Evolutionary conservation across 2,329 filamentous ascomycete species (phyloP).

Genomic region (Penicillium rolfsii): DNA sequence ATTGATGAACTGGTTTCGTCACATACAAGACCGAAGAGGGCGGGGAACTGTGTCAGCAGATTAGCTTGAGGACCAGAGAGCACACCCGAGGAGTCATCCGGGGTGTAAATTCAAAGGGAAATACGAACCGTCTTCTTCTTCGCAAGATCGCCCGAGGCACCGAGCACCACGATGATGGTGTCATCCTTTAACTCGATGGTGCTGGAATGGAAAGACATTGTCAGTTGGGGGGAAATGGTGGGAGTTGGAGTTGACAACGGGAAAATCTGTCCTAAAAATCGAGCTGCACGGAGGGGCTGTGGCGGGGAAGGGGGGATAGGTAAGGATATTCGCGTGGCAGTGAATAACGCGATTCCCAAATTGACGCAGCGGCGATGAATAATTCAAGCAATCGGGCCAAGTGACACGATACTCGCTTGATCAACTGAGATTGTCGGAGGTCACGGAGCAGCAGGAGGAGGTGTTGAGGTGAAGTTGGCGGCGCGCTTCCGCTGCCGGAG

Average conservation of each 20-base stretch:
- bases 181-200: constrained; percentile 97
- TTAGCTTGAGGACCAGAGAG: constrained; percentile 25
- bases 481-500: constrained; percentile 26
- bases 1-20: constrained; percentile 2
- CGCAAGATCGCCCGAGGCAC: constrained; percentile 93
- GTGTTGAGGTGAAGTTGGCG: constrained; percentile 16
- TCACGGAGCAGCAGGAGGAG: constrained; percentile 13
- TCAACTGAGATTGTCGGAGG: constrained; percentile 6
- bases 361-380: not conserved
- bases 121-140: constrained; percentile 96
- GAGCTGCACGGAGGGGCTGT: constrained; percentile 24
- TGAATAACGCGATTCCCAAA: constrained; percentile 1
- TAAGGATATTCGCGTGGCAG: constrained; percentile 7
- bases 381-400: not conserved
- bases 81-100: constrained; percentile 3
- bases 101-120: constrained; percentile 4
- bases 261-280: constrained; percentile 23
- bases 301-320: constrained; percentile 12
- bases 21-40: constrained; percentile 94
- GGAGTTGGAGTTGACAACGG: constrained; percentile 7
- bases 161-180: constrained; percentile 94
- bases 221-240: constrained; percentile 26
- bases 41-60: constrained; percentile 71
- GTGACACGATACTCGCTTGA: not conserved
- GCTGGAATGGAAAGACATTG: constrained; percentile 57